Evolutionary conservation across 176 grass and related monocot genomes (phyloP).

Genomic region (Themeda triandra): DNA sequence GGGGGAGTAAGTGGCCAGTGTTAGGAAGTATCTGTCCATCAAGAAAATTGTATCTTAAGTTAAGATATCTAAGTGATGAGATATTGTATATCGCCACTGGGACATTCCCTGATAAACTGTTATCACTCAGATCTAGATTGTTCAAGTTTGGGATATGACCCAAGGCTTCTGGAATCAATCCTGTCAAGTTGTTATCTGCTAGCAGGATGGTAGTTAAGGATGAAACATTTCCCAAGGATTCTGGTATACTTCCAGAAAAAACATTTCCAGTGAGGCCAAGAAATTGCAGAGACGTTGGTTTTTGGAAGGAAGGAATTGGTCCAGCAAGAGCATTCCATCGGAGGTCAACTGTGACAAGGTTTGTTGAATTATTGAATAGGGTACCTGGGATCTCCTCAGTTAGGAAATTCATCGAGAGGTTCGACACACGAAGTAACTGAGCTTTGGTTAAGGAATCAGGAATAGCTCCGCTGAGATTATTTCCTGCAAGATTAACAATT

Average conservation of each 20-base stretch:
- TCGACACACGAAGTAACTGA: background rate
- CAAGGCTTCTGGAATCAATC: constrained; percentile 10
- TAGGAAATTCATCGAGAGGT: background rate
- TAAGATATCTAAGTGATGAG: constrained; percentile 5
- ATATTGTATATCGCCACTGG: constrained; percentile 18
- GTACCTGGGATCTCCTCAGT: background rate
- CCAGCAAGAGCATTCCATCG: background rate
- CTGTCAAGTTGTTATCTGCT: background rate
- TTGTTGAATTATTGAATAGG: background rate
- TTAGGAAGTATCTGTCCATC: background rate
- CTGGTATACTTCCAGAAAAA: background rate
- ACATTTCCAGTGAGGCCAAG: background rate
- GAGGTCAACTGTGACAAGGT: background rate
- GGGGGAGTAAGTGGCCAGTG: background rate
- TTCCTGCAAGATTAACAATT: background rate
- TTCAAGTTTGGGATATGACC: background rate
- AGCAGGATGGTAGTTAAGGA: constrained; percentile 7
- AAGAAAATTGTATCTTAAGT: background rate
- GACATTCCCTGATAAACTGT: background rate
- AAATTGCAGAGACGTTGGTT: background rate
- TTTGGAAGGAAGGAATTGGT: background rate
- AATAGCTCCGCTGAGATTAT: constrained; percentile 11
- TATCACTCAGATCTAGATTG: background rate
- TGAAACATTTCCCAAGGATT: constrained; percentile 32
- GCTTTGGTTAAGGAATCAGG: background rate